Evolutionary conservation across 192 early-diverging fungal species (phyloP), one percentile per base, ranked within the genome.

Genomic region (Chytriomyces sp.): DNA sequence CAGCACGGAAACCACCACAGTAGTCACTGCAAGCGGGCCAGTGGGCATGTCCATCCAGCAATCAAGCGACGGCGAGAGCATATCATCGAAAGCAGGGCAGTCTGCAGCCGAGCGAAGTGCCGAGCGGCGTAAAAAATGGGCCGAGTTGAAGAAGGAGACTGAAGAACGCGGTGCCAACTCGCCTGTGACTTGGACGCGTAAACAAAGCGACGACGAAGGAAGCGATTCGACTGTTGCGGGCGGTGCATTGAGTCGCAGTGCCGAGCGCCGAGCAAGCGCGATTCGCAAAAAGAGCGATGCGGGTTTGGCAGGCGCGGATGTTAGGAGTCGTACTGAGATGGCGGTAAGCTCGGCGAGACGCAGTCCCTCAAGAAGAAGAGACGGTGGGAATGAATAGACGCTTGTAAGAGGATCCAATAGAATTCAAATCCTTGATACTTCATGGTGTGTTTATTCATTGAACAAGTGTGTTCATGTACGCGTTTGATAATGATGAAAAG

Each of bases 121-220:
- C 8, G 71, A 73, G 71, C 24, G 71, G 7, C 44, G 71, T 2
- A 61, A 62, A 5, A 73, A 73, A 43, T 73, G 71, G 71, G 71
- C 71, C n/a, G 71, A 73, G 26, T 13, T 73, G 71, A 73, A 73
- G n/a, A 62, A 48, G 59, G 9, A 46, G 50, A 46, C n/a, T 23
- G 53, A 23, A 2, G n/a, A 73, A 46, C 45, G 20, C 60, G 53
- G 16, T 47, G 45, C 69, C 49, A 35, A 35, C 35, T 10, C 49
- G 0, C n/a, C 50, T 5, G 50, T 23, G 10, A 57, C 23, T 2
- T 43, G 50, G 61, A 73, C 18, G 46, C 49, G 16, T 7, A 24
- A 24, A 24, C 28, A n/a, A 24, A 62, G 60, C 49, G n/a, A 49
- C 26, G 71, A 73, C 13, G 71, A 73, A 48, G 13, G 71, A 13